Evolutionary conservation across 108 stramenopile genomes (phyloP).

Genomic region (Cylindrotheca closterium): DNA sequence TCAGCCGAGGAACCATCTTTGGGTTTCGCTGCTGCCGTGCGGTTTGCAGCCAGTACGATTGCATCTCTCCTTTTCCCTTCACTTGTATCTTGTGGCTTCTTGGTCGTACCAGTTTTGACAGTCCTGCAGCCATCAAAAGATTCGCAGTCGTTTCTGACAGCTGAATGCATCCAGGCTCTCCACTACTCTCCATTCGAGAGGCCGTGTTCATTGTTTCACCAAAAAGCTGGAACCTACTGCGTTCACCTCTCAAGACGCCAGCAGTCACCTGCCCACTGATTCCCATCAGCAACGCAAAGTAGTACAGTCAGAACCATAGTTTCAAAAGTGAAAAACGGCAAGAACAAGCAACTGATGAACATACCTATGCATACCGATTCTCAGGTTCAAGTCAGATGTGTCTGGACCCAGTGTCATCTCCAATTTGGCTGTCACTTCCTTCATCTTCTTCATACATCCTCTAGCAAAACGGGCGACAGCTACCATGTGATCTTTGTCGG

Average conservation of each 20-base stretch:
- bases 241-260: constrained; percentile 21
- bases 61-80: no score
- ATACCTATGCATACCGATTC: not conserved
- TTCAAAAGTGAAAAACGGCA: not conserved
- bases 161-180: constrained; percentile 39
- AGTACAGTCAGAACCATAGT: constrained; percentile 1
- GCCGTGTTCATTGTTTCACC: constrained; percentile 41
- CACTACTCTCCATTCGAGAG: constrained; percentile 50
- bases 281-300: not conserved
- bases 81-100: no score
- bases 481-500: constrained; percentile 20
- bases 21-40: no score
- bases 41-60: no score
- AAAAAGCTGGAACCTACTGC: constrained; percentile 4
- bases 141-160: constrained; percentile 40
- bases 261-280: constrained; percentile 15
- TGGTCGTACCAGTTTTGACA: constrained; percentile 32
- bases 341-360: no score
- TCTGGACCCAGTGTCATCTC: constrained; percentile 19
- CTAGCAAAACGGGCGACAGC: constrained; percentile 21
- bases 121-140: constrained; percentile 34
- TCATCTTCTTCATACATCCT: constrained; percentile 19
- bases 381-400: constrained; percentile 3
- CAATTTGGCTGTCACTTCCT: constrained; percentile 4
- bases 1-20: no score